These are phyloP conservation scores for Nyssa sinensis DNA, from an alignment of 148 eudicot species.

Conservation along the genomic window DNA sequence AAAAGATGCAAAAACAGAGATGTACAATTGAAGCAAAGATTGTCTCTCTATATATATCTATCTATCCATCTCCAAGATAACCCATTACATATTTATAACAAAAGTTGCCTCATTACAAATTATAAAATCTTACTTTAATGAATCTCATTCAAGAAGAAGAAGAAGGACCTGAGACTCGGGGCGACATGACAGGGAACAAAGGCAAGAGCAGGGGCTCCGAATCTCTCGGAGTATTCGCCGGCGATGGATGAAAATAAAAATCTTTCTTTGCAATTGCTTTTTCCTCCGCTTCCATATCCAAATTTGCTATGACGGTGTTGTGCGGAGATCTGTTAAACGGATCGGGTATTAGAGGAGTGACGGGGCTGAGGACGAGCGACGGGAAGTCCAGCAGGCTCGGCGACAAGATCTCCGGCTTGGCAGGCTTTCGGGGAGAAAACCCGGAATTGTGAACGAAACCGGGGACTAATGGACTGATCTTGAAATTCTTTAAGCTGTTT, in stretches of 20 bases:
- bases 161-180: conserved; percentile 31
- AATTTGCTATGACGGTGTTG: neutral
- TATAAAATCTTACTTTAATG: neutral
- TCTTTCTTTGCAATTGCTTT: conserved; percentile 59
- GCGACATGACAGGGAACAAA: conserved; percentile 34
- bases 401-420: conserved; percentile 36
- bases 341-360: conserved; percentile 52
- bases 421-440: conserved; percentile 17
- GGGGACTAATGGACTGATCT: conserved; percentile 30
- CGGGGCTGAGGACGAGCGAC: conserved; percentile 46
- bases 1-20: neutral
- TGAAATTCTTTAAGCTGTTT: conserved; percentile 36
- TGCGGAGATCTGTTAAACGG: conserved; percentile 47
- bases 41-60: too few species aligned
- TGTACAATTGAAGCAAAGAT: conserved; percentile 15
- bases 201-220: conserved; percentile 50
- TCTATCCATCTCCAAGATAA: conserved; percentile 8
- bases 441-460: conserved; percentile 18
- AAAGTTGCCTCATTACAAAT: conserved; percentile 19
- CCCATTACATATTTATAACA: conserved; percentile 15
- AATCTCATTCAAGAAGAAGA: conserved; percentile 4
- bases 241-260: conserved; percentile 69
- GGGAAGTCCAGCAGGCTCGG: conserved; percentile 65
- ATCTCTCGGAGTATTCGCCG: conserved; percentile 54
- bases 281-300: conserved; percentile 44